Evolutionary conservation across 2,329 filamentous ascomycete species (phyloP), one percentile per base, ranked within the genome.

Genomic region (Phyllosticta capitalensis): DNA sequence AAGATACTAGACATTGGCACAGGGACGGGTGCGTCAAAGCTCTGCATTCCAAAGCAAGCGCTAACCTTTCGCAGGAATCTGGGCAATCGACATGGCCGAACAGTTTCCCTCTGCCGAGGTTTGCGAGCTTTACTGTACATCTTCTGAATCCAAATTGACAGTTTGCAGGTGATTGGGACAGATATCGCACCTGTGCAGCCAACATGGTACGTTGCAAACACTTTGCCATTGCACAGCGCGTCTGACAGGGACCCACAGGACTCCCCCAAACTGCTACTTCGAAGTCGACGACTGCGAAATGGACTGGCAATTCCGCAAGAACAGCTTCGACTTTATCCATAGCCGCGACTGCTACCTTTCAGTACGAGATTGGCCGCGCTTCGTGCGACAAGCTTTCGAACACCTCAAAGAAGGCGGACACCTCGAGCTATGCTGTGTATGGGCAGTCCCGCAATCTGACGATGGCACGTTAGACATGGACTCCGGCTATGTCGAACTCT

Each of bases 241-340:
- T 10, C 7, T 24, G 14, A 50, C 24, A 28, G n/a, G 17, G 6
- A 6, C 38, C n/a, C 10, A 19, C 9, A 76, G 75, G 72, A 74
- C 78, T 0, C 77, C 77, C 0, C 73, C 76, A 6, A 79, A 79
- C 64, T 74, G 72, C 62, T 65, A 68, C 22, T 79, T 79, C 63
- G 74, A 78, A 58, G 73, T 80, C 56, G 78, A 79, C 66, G 77
- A 79, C 54, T 69, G 74, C 17, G 71, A 71, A 0, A 64, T 71
- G 7, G 70, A 72, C 24, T 79, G 77, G 78, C 76, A 75, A 0
- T 55, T 50, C 48, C 54, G 51, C 17, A 38, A 52, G 7, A 28
- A 24, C 5, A 55, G 58, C 58, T 73, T 74, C 62, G 77, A 79
- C 65, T 76, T 77, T 61, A 74, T 79, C 53, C 76, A 80, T 63